These are phyloP conservation scores for Penicillium herquei DNA, from an alignment of 495 filamentous ascomycete species.

Conservation along the genomic window DNA sequence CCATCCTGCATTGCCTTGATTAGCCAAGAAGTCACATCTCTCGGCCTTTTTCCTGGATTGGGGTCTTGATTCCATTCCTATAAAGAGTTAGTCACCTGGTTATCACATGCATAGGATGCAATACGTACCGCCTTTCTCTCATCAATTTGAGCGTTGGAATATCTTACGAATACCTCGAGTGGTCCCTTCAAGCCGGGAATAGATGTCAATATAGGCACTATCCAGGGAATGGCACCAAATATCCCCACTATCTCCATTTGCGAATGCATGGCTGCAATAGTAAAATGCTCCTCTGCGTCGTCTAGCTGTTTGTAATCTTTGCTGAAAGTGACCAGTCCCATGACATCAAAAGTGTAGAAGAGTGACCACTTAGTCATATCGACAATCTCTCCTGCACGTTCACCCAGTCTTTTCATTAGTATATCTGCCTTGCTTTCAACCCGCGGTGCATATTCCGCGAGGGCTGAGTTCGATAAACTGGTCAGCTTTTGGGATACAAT, in stretches of 20 bases:
- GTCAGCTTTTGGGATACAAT: not conserved
- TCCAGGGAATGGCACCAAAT: not conserved
- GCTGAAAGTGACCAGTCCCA: not conserved
- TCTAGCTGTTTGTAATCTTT: not conserved
- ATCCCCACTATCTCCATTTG: not conserved
- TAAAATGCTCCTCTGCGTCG: not conserved
- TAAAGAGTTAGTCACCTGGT: not conserved
- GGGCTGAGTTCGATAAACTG: not conserved
- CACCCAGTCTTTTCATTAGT: not conserved
- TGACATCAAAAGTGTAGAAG: not conserved
- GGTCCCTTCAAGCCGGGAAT: not conserved
- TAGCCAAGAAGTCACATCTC: constrained; percentile 31
- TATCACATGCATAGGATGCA: not conserved
- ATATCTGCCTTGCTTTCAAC: not conserved
- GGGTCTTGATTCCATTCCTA: constrained; percentile 6
- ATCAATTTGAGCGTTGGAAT: not conserved
- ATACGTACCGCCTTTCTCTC: not conserved
- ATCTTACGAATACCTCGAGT: not conserved
- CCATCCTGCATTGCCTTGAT: constrained; percentile 23
- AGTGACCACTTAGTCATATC: not conserved
- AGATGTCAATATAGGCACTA: not conserved
- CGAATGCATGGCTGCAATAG: not conserved
- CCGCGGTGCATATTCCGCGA: constrained; percentile 1
- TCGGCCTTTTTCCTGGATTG: constrained; percentile 10
- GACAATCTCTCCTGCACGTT: not conserved